These are phyloP conservation scores for Sabuloglossum arenarium DNA, from an alignment of 495 filamentous ascomycete species.

Conservation along the genomic window DNA sequence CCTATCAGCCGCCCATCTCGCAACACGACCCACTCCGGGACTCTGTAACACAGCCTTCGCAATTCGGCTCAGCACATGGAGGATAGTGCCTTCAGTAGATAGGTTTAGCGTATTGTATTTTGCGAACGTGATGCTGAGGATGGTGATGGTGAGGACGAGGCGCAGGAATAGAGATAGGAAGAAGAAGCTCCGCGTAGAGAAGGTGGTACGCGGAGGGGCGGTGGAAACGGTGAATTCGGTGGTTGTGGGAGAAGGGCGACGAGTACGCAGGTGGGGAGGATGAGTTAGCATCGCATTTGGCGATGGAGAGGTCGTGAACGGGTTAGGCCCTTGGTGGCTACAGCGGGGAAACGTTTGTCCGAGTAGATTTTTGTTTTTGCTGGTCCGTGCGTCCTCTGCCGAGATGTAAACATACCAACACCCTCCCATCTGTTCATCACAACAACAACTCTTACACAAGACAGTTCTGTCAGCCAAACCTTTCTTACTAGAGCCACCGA, in stretches of 20 bases:
- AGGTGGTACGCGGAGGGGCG: slow-evolving; percentile 30
- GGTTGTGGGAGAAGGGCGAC: slow-evolving; percentile 69
- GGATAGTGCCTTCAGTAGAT: slow-evolving; percentile 1
- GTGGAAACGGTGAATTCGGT: slow-evolving; percentile 72
- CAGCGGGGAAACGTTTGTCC: background rate
- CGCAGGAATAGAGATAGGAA: slow-evolving; percentile 28
- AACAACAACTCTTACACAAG: too few species aligned
- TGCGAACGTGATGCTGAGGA: slow-evolving; percentile 21
- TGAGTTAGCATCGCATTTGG: background rate
- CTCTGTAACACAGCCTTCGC: background rate
- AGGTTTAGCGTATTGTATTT: slow-evolving; percentile 13
- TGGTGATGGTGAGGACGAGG: slow-evolving; percentile 14
- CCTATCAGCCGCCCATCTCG: slow-evolving; percentile 12
- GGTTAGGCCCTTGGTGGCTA: too few species aligned
- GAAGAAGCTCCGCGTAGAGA: slow-evolving; percentile 29
- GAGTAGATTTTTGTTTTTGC: too few species aligned
- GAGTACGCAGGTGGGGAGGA: slow-evolving; percentile 35
- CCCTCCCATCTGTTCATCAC: background rate
- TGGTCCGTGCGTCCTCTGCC: background rate
- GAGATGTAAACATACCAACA: background rate
- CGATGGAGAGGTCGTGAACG: background rate
- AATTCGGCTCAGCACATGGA: slow-evolving; percentile 12
- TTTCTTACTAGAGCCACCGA: too few species aligned
- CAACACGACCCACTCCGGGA: slow-evolving; percentile 5
- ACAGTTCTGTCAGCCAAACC: too few species aligned